phyloP scores from a whole-genome alignment of 2,329 filamentous ascomycete genomes.

The Chalaropsis thielavioides region DNA sequence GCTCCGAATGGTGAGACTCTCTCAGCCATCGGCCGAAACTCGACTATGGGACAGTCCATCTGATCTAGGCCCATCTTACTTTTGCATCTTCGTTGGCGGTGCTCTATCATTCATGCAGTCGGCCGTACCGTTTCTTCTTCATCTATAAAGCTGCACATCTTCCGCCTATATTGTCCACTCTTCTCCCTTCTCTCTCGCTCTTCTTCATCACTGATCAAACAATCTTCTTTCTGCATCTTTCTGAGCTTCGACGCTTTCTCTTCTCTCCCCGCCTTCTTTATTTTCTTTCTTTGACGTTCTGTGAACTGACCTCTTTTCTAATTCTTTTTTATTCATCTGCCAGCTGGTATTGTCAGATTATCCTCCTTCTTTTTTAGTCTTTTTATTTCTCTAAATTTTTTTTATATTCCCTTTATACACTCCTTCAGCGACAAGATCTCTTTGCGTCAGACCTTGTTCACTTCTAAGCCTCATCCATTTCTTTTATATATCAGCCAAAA shows the following conservation, averaged over 20 bases:
- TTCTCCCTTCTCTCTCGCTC: neutral
- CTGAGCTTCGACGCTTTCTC: conserved; percentile 12
- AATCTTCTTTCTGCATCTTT: conserved; percentile 1
- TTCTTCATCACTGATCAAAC: conserved; percentile 10
- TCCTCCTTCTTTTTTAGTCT: conserved; percentile 18
- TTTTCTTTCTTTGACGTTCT: conserved; percentile 16
- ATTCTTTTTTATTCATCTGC: conserved; percentile 1
- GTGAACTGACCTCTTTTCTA: conserved; percentile 12
- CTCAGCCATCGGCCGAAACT: neutral
- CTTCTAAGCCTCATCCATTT: neutral
- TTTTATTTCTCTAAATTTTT: conserved; percentile 22
- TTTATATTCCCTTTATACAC: conserved; percentile 27
- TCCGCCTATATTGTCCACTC: neutral
- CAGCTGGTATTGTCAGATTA: conserved; percentile 5
- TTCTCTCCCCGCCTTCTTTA: conserved; percentile 12
- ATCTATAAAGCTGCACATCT: neutral
- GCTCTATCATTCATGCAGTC: neutral
- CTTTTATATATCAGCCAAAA: conserved; percentile 19
- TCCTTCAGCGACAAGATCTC: conserved; percentile 23
- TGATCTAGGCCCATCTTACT: neutral
- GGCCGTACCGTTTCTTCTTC: neutral
- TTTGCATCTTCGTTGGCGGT: neutral
- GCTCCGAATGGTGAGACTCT: neutral
- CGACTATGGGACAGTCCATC: neutral
- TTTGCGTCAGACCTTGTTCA: neutral